Base-by-base conservation (phyloP, 2,329 filamentous ascomycete genomes). In the Calonectria ilicicola region DNA sequence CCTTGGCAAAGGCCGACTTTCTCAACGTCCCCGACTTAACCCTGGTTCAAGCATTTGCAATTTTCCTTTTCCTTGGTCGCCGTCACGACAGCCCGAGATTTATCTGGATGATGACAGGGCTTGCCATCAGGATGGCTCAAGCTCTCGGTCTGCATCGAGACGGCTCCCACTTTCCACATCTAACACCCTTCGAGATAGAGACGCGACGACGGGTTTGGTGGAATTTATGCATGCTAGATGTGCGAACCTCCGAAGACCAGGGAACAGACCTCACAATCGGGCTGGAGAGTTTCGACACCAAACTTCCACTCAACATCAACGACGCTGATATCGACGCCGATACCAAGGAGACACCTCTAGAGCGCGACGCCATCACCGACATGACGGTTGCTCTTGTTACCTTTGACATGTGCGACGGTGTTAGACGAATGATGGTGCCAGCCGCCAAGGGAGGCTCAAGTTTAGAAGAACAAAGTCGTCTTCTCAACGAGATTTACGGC, bases 131-230 rank as follows among this genome's bases (percentile, higher is more conserved):
- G 7, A 89, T 91, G 78, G 88, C 85, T 17, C 87, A 89, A 38
- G 86, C 87, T 12, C 83, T 91, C 27, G 89, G 89, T 0, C 82
- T 91, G 40, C 89, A 91, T 68, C 85, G 89, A n/a, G 92, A 93
- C 51, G 89, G 89, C 17, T 84, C 84, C 3, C 82, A 86, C 65
- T 88, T 88, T 78, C 84, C 78, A 1, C 86, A 89, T 15, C 77
- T 93, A 1, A 86, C 86, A 0, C 88, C 90, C 0, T 93, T 91
- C 69, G 89, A 93, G 58, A 85, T 89, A 8, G 91, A 93, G 77
- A 90, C 93, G 82, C 87, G 91, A 21, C 86, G 92, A 6, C 85
- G 92, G 1, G 80, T 92, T 0, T 93, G 91, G 86, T 93, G 91
- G 88, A 86, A 88, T 23, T 84, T 93, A 2, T 86, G 89, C 51